Percentiles rank a stretch among this genome's conserved stretches.
Evolutionary conservation across 352 stramenopile species (phyloP).

Genomic region (Thalassiosira mediterranea): DNA sequence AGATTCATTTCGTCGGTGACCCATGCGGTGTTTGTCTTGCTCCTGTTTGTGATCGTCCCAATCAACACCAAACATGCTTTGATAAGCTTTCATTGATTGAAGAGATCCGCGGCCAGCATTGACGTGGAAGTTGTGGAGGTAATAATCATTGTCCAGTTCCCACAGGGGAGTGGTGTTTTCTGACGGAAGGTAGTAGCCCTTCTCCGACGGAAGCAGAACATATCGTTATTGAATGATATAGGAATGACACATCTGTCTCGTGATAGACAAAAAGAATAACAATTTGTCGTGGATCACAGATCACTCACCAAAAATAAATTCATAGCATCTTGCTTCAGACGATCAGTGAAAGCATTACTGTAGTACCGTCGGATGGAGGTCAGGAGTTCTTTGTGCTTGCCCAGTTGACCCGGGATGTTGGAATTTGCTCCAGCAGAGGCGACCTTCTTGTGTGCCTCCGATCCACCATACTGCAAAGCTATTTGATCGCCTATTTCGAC

Average conservation of each 20-base stretch:
- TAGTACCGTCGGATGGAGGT: constrained; percentile 99
- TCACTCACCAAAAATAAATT: constrained; percentile 97
- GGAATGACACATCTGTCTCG: too few species aligned
- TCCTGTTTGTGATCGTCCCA: constrained; percentile 41
- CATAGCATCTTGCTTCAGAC: constrained; percentile 98
- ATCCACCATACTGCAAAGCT: constrained; percentile 98
- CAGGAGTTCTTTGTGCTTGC: constrained; percentile 93
- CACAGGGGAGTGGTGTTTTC: constrained; percentile 79
- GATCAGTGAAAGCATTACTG: constrained; percentile 99
- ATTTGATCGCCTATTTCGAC: constrained; percentile 98
- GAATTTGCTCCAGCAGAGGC: constrained; percentile 84
- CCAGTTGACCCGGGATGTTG: constrained; percentile 72
- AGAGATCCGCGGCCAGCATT: constrained; percentile 59
- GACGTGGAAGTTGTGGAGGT: constrained; percentile 87
- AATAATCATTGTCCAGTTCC: constrained; percentile 89
- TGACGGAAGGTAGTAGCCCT: constrained; percentile 80
- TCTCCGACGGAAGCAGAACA: too few species aligned
- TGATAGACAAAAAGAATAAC: too few species aligned
- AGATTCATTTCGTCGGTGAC: constrained; percentile 27
- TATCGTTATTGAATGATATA: too few species aligned
- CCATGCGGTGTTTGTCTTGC: constrained; percentile 9
- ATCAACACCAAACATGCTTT: constrained; percentile 68
- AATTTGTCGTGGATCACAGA: too few species aligned
- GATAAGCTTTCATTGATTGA: constrained; percentile 78
- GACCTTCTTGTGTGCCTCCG: constrained; percentile 98